Evolutionary conservation across 2,329 filamentous ascomycete genomes (phyloP).

Genomic region (Paecilomyces variotii): DNA sequence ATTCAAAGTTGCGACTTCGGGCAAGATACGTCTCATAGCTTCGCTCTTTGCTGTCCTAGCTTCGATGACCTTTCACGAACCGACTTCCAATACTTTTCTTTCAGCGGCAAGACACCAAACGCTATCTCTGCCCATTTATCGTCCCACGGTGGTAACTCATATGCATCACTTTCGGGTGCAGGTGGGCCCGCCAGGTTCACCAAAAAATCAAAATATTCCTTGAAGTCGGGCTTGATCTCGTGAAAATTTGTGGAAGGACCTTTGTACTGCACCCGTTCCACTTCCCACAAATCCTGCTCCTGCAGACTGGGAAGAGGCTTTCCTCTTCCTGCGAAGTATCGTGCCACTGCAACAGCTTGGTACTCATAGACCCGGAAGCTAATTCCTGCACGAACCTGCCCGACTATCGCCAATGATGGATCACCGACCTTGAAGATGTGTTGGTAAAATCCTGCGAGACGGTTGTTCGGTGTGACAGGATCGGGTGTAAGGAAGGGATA

Average conservation of each 20-base stretch:
- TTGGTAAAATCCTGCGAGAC: slow-evolving; percentile 19
- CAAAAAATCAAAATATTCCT: slow-evolving; percentile 33
- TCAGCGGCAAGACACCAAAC: not conserved
- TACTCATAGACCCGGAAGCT: slow-evolving; percentile 24
- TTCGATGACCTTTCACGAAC: not conserved
- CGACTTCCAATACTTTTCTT: not conserved
- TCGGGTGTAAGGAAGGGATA: slow-evolving; percentile 21
- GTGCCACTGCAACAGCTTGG: slow-evolving; percentile 22
- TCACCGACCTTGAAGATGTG: slow-evolving; percentile 23
- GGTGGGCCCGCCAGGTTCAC: slow-evolving; percentile 32
- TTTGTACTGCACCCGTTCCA: slow-evolving; percentile 12
- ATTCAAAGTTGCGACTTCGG: not conserved
- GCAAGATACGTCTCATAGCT: slow-evolving; percentile 6
- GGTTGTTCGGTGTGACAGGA: slow-evolving; percentile 15
- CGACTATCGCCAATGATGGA: slow-evolving; percentile 21
- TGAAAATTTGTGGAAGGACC: slow-evolving; percentile 14
- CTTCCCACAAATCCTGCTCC: slow-evolving; percentile 21
- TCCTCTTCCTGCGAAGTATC: slow-evolving; percentile 17
- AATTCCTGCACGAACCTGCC: slow-evolving; percentile 19
- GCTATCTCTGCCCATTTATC: slow-evolving; percentile 21
- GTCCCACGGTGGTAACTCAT: slow-evolving; percentile 31
- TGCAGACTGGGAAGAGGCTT: slow-evolving; percentile 10
- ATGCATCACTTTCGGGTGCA: slow-evolving; percentile 24
- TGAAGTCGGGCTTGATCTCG: slow-evolving; percentile 25
- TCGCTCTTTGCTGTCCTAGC: not conserved